phyloP scores from a whole-genome alignment of 768 basidiomycete species.

The Hemileccinum impolitum region DNA sequence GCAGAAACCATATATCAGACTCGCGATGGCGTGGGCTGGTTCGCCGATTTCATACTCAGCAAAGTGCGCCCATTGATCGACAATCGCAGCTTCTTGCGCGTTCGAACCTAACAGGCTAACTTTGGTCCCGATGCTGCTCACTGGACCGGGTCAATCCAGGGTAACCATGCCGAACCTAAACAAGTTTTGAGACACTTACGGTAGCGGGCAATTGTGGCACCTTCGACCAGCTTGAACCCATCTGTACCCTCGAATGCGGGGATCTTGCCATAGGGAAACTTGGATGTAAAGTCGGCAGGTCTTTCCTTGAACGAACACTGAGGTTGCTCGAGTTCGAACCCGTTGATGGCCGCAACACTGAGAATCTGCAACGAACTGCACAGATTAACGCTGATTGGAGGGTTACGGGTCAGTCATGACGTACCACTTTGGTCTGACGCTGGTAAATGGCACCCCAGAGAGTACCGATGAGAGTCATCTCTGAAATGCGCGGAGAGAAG shows the following conservation, averaged over 20 bases:
- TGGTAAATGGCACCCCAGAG: constrained; percentile 19
- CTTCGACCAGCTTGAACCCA: constrained; percentile 17
- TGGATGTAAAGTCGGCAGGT: constrained; percentile 9
- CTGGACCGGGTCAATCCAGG: neutral
- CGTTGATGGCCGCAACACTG: constrained; percentile 11
- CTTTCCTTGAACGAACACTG: constrained; percentile 8
- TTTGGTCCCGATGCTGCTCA: constrained; percentile 11
- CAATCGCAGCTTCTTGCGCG: constrained; percentile 4
- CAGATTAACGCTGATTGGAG: no score
- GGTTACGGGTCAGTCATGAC: no score
- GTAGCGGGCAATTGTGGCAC: constrained; percentile 17
- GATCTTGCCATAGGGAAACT: constrained; percentile 19
- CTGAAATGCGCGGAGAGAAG: no score
- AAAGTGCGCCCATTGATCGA: constrained; percentile 24
- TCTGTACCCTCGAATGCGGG: constrained; percentile 17
- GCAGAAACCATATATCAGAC: neutral
- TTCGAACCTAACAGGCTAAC: constrained; percentile 11
- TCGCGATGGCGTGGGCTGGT: neutral
- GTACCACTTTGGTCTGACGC: constrained; percentile 12
- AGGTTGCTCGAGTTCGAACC: constrained; percentile 7
- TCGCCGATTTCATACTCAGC: constrained; percentile 13
- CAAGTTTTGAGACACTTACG: constrained; percentile 5
- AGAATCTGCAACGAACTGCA: neutral
- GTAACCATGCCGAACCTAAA: neutral
- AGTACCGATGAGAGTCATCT: constrained; percentile 18